Conservation (phyloP, 73 alveolate genomes). For the Paramecium primaurelia region DNA sequence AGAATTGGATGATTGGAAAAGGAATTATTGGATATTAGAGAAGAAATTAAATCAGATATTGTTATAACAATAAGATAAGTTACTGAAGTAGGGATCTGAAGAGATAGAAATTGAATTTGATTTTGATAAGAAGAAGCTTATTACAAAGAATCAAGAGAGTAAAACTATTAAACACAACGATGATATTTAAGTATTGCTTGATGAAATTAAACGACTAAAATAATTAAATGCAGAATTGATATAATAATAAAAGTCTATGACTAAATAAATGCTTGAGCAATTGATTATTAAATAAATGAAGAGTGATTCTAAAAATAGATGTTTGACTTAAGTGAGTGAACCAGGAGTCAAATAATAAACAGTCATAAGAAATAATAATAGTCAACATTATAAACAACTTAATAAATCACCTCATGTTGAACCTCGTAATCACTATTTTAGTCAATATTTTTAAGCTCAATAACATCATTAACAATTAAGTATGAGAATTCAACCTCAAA, state of each 20-base stretch:
- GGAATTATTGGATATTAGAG: constrained; percentile 36
- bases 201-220: not conserved
- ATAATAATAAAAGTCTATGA: not conserved
- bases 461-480: not conserved
- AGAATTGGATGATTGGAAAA: constrained; percentile 36
- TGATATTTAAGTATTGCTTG: not conserved
- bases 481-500: not conserved
- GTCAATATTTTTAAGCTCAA: constrained; percentile 1
- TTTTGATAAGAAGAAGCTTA: constrained; percentile 39
- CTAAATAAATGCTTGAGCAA: not conserved
- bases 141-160: not conserved
- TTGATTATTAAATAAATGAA: not conserved
- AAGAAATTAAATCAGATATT: not conserved
- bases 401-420: not conserved
- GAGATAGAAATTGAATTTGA: constrained; percentile 41
- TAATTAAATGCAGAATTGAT: not conserved
- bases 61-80: not conserved
- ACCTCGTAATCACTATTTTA: constrained; percentile 17
- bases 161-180: not conserved
- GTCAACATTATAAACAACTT: not conserved
- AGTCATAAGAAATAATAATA: not conserved
- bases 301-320: not conserved
- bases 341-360: constrained; percentile 3
- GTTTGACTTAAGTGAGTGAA: not conserved
- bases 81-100: not conserved